Base-by-base conservation (phyloP, 805 yeast genomes). In the Starmera amethionina region DNA sequence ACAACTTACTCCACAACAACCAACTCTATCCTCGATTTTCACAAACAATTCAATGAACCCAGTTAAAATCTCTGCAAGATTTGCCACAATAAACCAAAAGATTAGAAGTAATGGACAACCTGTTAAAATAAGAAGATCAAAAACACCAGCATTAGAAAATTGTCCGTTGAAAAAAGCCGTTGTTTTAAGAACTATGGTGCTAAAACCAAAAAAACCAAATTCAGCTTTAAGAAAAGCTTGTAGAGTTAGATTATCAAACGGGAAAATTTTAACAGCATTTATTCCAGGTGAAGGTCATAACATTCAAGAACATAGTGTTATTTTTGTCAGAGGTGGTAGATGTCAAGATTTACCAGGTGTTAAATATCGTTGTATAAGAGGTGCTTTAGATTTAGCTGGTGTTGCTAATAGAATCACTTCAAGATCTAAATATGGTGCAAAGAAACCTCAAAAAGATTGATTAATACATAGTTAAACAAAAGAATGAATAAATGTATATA, bases 241-340 rank as follows among this genome's bases (percentile, higher is more conserved):
- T 47, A 82, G 97, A 68, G 97, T 93, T 18, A 76, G 95, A 63
- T 71, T 93, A 45, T 75, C 95, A 10, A 90, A 85, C 54, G 98
- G 97, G 25, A 82, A 80, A 48, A 79, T 85, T 38, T 75, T 93
- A 14, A 80, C 90, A 36, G 96, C 96, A 1, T 89, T 88, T 60
- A 93, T 93, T 42, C 96, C 97, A 13, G 99, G 99, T 41, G 97
- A 93, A 59, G 98, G 99, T 16, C 98, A 93, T 63, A 93, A 93
- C 57, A 82, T 95, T 18, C 97, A 93, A 67, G 99, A 93, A 62
- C 99, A 93, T 65, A 85, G 94, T 55, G 94, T 93, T 39, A 97
- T 93, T 1, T 75, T 79, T 40, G 95, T 93, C 4, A 78, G 98
- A 64, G 99, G 99, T n/a, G 99, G 98, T 13, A 79, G 97, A 72